Base-by-base conservation (phyloP, 257 asterid genomes). In the Craterostigma plantagineum region DNA sequence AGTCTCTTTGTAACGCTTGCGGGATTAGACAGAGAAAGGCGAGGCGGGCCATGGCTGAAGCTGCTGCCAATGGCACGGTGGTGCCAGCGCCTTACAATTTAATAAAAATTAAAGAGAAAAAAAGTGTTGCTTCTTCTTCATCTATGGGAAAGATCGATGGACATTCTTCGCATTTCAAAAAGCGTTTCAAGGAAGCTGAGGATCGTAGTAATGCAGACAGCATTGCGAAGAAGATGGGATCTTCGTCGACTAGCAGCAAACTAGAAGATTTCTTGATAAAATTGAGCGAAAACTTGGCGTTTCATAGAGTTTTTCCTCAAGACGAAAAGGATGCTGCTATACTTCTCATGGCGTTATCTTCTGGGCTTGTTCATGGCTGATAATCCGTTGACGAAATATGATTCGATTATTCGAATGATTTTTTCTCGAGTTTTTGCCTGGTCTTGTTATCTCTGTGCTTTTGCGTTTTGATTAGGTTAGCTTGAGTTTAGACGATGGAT, bases 271-370 rank as follows among this genome's bases (percentile, higher is more conserved):
- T 85, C 67, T 69, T 85, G 52, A 50, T 77, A 49, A 75, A 68
- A 30, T 50, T 81, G 65, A 85, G 91, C 63, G 66, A 77, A 51
- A 85, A 67, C 16, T 58, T 73, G 42, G 56, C 94, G 3, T 65
- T 63, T 38, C 82, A 81, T 27, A 54, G 76, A 14, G 92, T 86
- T 7, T 86, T 81, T 42, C 94, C 97, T 0, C 91, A 86, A 11
- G 97, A 86, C 27, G 97, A 81, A 63, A 86, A 73, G 70, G 92
- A 86, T 56, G 97, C 97, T 10, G 97, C 97, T 0, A 81, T 86
- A 48, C 61, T 86, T 45, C 74, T 86, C 4, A 86, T 86, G 97
- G 94, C 97, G 46, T 52, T 86, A 48, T 86, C 97, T 59, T 73
- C 87, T 14, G 91, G 87, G 43, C 68, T 75, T 14, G 69, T 86